A percentile compares a stretch with the other conserved stretches of the same genome.
Conservation (phyloP, 139 green algal genomes). For the Chlorella sp. region DNA sequence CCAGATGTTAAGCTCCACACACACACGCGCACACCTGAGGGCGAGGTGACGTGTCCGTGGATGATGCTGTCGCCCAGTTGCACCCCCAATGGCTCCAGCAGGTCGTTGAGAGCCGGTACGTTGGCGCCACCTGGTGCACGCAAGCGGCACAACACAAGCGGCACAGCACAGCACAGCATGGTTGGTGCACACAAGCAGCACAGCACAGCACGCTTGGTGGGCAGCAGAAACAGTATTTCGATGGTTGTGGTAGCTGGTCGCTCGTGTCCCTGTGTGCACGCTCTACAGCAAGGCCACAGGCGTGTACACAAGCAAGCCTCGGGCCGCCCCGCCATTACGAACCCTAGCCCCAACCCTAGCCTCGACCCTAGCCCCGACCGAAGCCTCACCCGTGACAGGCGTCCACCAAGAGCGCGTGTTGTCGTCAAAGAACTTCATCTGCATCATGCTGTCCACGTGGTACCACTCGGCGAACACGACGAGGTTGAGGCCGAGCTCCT, state of each 20-base stretch:
- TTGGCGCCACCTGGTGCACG: conserved; percentile 93
- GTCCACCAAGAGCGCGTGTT: conserved; percentile 94
- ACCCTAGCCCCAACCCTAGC: too few species aligned
- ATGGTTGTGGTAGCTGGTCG: neutral
- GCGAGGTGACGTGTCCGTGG: conserved; percentile 23
- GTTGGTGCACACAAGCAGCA: too few species aligned
- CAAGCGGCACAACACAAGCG: too few species aligned
- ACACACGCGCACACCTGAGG: too few species aligned
- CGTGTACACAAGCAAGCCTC: too few species aligned
- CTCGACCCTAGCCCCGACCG: too few species aligned
- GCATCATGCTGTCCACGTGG: conserved; percentile 67
- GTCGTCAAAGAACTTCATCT: conserved; percentile 97
- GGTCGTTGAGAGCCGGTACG: conserved; percentile 93
- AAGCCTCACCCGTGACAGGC: conserved; percentile 43
- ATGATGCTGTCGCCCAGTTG: conserved; percentile 72
- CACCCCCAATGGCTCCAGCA: conserved; percentile 78
- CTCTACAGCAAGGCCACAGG: too few species aligned
- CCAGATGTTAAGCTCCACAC: too few species aligned
- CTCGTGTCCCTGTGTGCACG: neutral
- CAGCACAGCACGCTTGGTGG: too few species aligned
- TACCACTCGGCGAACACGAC: conserved; percentile 97
- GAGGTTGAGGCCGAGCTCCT: conserved; percentile 62
- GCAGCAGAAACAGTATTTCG: neutral
- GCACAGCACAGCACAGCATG: too few species aligned
- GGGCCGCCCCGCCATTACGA: too few species aligned